Evolutionary conservation across 2,329 filamentous ascomycete species (phyloP), one percentile per base, ranked within the genome.

Genomic region (Amauroascus verrucosus): DNA sequence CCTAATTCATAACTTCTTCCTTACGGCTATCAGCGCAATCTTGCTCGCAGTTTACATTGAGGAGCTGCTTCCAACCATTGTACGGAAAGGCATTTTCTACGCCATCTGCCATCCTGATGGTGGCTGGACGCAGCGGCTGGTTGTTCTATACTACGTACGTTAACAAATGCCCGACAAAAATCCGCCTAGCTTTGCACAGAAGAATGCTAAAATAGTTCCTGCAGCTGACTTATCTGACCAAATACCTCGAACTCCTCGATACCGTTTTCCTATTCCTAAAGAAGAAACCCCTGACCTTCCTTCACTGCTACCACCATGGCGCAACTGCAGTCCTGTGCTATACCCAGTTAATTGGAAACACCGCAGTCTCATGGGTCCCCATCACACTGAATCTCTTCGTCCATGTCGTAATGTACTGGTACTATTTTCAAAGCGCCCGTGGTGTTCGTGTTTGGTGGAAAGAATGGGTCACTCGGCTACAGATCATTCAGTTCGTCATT

Each of bases 351-450:
- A 83, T 93, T 63, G 88, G 88, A 61, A 81, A 83, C 63, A 95
- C 89, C 35, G 80, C 88, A 45, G 88, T 95, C 53, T 94, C 88
- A 53, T 95, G 88, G 88, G 86, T 93, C 49, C 83, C 84, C 60
- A 95, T 95, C 67, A 83, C 81, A 40, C 80, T 95, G 60, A 95
- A 95, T 78, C 74, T 95, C 64, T 82, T 80, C 58, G 88, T 95
- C 49, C 88, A 95, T 74, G 88, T 95, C 55, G 85, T 95, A 70
- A 95, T 95, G 88, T 95, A 95, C 83, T 95, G 88, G 88, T 95
- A 95, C 82, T 95, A 95, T 80, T 95, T 95, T 82, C 88, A 95
- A 78, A 88, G 86, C 66, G 88, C 89, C 49, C 87, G 89, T 62
- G 89, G 89, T 62, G 81, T 95, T 71, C 83, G 83, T 65, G 88